A percentile compares a stretch with the other conserved stretches of the same genome.
These are phyloP conservation scores for Diutina siamensis DNA, from an alignment of 1,139 yeast species.

Conservation along the genomic window DNA sequence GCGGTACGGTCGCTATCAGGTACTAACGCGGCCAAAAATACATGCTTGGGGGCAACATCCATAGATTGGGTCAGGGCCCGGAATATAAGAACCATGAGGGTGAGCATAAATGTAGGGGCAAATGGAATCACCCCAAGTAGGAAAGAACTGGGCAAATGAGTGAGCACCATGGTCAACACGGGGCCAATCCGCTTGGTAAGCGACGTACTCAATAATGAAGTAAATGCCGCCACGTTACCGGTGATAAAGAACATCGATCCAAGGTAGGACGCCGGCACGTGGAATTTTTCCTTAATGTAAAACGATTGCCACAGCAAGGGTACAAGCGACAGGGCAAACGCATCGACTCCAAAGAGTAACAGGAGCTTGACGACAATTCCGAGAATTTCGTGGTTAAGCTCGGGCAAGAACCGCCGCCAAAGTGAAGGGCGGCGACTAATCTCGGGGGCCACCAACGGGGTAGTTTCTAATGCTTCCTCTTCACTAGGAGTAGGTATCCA, in stretches of 20 bases:
- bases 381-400: slow-evolving; percentile 11
- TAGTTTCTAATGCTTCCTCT: not conserved
- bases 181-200: slow-evolving; percentile 34
- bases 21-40: slow-evolving; percentile 27
- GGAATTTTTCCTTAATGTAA: slow-evolving; percentile 26
- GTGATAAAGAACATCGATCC: slow-evolving; percentile 30
- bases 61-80: slow-evolving; percentile 29
- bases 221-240: slow-evolving; percentile 27
- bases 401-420: slow-evolving; percentile 12
- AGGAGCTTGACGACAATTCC: slow-evolving; percentile 23
- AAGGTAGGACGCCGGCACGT: slow-evolving; percentile 20
- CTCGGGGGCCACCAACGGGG: not conserved
- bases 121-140: slow-evolving; percentile 26
- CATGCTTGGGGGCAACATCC: slow-evolving; percentile 37
- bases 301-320: slow-evolving; percentile 35
- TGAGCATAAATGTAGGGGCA: slow-evolving; percentile 19
- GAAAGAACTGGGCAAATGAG: slow-evolving; percentile 33
- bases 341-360: slow-evolving; percentile 28
- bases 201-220: slow-evolving; percentile 31
- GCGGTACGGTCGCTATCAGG: slow-evolving; percentile 27
- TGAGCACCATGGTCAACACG: slow-evolving; percentile 31
- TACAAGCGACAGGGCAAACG: slow-evolving; percentile 32
- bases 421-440: not conserved
- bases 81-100: slow-evolving; percentile 20
- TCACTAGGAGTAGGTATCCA: not conserved